Base-by-base conservation (phyloP, 129 eudicot species). In the Sambucus nigra region DNA sequence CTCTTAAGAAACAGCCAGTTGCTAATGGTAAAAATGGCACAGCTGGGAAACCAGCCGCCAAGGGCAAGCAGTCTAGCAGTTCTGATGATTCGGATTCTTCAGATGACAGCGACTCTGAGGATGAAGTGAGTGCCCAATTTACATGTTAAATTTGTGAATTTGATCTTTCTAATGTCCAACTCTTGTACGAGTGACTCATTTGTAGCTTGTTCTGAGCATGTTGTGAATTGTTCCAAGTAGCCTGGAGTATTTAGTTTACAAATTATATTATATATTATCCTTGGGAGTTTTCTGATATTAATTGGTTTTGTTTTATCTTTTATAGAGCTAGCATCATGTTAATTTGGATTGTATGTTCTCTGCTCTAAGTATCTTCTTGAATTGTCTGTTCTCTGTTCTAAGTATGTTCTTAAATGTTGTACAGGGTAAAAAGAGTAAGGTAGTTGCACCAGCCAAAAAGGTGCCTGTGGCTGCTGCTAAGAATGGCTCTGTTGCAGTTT, bases 51-150 rank as follows among this genome's bases (percentile, higher is more conserved):
- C n/a, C n/a, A n/a, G n/a, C n/a, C n/a, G n/a, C n/a, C n/a, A 56
- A 46, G 16, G 57, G 51, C 15, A 50, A 59, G 54, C 7, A 0
- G 9, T 9, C 47, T 17, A 60, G 62, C 31, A 61, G 62, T 23
- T 44, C 67, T 10, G 65, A 57, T 7, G 66, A 50, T 0, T 57
- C 65, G 0, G 73, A 68, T 7, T 25, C 35, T 5, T 53, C 61
- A 13, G 69, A 64, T 14, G 69, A 53, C 7, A 39, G 53, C 21
- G 65, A 49, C 10, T 59, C 66, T 1, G 67, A 62, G 28, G 66
- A 67, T 33, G 69, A 53, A 17, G 65, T 57, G 25, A 47, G 64
- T 50, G 5, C 16, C 5, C 20, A 42, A 6, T 4, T 42, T 42
- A 42, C 48, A 42, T 42, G n/a, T n/a, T n/a, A n/a, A n/a, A n/a